These are phyloP conservation scores for Prunus padus DNA, from an alignment of 306 rosid species.

Conservation along the genomic window DNA sequence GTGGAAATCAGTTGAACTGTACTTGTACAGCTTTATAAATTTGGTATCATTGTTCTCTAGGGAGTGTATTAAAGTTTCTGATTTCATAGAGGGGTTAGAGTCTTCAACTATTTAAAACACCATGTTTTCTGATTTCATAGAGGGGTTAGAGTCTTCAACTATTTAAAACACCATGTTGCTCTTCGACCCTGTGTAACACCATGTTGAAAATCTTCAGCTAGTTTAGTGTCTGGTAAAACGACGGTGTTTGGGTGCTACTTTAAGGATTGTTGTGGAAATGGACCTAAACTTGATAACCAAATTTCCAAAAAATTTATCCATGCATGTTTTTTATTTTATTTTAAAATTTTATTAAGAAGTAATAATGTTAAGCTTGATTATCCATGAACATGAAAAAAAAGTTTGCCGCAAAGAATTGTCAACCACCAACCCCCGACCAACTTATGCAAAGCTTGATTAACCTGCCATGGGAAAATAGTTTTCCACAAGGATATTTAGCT, in stretches of 20 bases:
- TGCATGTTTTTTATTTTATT: too few relatives aligned
- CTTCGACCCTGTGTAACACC: not conserved
- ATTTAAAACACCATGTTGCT: not conserved
- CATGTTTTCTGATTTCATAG: too few relatives aligned
- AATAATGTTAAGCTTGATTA: not conserved
- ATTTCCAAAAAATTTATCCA: too few relatives aligned
- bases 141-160: too few relatives aligned
- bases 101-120: not conserved
- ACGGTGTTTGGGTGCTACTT: not conserved
- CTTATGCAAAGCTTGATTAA: not conserved
- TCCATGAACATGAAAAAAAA: not conserved
- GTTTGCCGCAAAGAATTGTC: not conserved
- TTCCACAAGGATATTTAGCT: not conserved
- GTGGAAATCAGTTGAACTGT: conserved; percentile 24
- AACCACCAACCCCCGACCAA: not conserved
- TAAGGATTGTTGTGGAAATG: not conserved
- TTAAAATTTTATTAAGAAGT: not conserved
- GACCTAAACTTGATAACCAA: not conserved
- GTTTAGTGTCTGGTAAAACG: not conserved
- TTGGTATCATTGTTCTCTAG: conserved; percentile 2
- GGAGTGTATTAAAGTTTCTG: not conserved
- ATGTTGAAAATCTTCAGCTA: not conserved
- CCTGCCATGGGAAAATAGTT: not conserved
- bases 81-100: not conserved
- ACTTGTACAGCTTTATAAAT: conserved; percentile 36